Base-by-base conservation (phyloP, 768 basidiomycete species). In the Lactarius quietus region DNA sequence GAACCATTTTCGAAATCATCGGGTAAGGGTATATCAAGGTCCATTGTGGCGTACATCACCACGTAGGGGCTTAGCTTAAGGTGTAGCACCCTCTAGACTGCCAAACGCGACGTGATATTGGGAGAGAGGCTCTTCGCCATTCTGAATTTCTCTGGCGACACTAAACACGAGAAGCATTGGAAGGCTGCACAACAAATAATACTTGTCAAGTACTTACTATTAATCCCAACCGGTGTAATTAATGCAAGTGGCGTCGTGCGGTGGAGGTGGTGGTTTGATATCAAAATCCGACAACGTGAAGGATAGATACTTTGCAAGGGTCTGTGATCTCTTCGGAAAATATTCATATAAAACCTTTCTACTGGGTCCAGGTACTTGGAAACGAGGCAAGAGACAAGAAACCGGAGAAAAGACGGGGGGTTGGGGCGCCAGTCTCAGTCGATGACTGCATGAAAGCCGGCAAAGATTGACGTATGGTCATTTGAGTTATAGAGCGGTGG, bases 31-130 rank as follows among this genome's bases (percentile, higher is more conserved):
- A 63, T 14, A 35, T 68, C 61, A 58, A 66, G 65, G n/a, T 68
- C 68, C 65, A 68, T 63, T 55, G 65, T 61, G 14, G 65, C 65
- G 58, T 68, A 68, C 39, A 68, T 26, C 14, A 68, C 58, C 26
- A 56, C 61, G 26, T 68, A 68, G 35, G 68, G 68, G 61, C 65
- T 68, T 26, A 68, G 53, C 48, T 61, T 59, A 60, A 68, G 56
- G 51, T 39, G 41, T 28, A 59, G 64, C 33, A 66, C 18, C 43
- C 28, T 56, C 14, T 18, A 58, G 52, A 23, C 52, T 45, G 33
- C 60, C 63, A 29, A 35, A 48, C 29, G 52, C 52, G 18, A 52
- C 17, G n/a, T 58, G 53, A 29, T 43, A 35, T 28, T 55, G 63
- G n/a, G 55, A 48, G 6, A 66, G 33, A 66, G 45, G 48, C 57